Base-by-base conservation (phyloP, 495 filamentous ascomycete genomes). In the Amniculicola lignicola region DNA sequence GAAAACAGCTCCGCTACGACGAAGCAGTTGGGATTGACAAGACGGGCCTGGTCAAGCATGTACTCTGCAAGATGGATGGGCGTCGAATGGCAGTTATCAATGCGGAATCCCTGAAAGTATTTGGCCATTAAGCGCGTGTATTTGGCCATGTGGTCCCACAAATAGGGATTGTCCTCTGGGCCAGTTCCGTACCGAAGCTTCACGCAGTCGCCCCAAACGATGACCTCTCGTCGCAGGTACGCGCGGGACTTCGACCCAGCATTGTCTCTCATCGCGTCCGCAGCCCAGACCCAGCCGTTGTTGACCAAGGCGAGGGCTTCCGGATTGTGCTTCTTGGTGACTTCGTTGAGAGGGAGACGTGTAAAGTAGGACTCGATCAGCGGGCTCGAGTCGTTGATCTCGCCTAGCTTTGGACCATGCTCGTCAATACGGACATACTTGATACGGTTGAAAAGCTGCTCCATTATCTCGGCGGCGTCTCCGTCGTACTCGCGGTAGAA, bases 281-380 rank as follows among this genome's bases (percentile, higher is more conserved):
- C 90, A 57, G 88, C 90, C 94, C 94, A 99, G 16, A 97, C 89
- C 94, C 94, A 99, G 52, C 94, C 94, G 67, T 99, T 99, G 72
- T 96, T 96, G 25, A 85, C 91, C 15, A 99, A 72, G 2, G 89
- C 88, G 28, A 97, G 73, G 41, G 87, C 82, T 51, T 87, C 87
- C 1, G 82, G 75, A 37, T 82, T 82, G 64, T 95, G 84, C 68
- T 88, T 85, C 56, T 79, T 79, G 0, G 94, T 96, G 24, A 76
- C 78, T 4, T 86, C 82, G 57, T 95, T 95, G 25, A 77, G 66
- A 1, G 93, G 89, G 19, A 99, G 79, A 14, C 94, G 84, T 4
- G 92, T 96, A 72, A 99, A 99, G 73, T 97, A 97, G 0, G 88
- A 77, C 72, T 99, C 94, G 53, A 95, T 88, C n/a, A 99, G 74